These are phyloP conservation scores for Amanita fuliginea DNA, from an alignment of 768 basidiomycete genomes.

Conservation along the genomic window DNA sequence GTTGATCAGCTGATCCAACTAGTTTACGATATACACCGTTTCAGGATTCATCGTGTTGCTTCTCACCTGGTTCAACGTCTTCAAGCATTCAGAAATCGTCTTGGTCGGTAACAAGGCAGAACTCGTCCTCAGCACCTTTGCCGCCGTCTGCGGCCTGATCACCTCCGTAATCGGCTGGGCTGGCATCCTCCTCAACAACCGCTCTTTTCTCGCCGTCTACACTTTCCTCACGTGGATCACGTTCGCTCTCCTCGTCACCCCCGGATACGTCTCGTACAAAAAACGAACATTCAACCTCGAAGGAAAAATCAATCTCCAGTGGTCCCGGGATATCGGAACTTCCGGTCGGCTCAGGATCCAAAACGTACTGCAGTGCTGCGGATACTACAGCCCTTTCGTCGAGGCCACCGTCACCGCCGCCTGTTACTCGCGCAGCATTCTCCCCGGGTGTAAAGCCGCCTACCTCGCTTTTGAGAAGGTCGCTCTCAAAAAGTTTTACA, in stretches of 20 bases:
- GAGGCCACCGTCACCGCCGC: slow-evolving; percentile 67
- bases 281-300: slow-evolving; percentile 67
- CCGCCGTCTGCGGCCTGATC: slow-evolving; percentile 44
- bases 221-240: slow-evolving; percentile 69
- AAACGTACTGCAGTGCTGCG: slow-evolving; percentile 68
- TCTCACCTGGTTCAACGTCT: slow-evolving; percentile 71
- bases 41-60: slow-evolving; percentile 53
- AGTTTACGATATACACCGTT: slow-evolving; percentile 50
- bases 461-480: slow-evolving; percentile 48
- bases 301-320: slow-evolving; percentile 70
- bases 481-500: slow-evolving; percentile 57
- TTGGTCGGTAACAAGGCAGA: slow-evolving; percentile 59
- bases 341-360: slow-evolving; percentile 58
- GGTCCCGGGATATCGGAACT: slow-evolving; percentile 53
- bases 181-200: slow-evolving; percentile 77
- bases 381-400: slow-evolving; percentile 70
- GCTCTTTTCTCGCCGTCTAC: slow-evolving; percentile 70
- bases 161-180: slow-evolving; percentile 69
- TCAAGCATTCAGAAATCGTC: slow-evolving; percentile 57
- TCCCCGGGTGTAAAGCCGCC: slow-evolving; percentile 64
- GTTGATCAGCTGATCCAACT: slow-evolving; percentile 3
- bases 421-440: slow-evolving; percentile 60
- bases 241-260: slow-evolving; percentile 58
- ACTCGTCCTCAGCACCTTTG: slow-evolving; percentile 61
- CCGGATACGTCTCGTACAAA: slow-evolving; percentile 75